phyloP scores from a whole-genome alignment of 1,284 basidiomycete species.

The Phlebopus sp. region DNA sequence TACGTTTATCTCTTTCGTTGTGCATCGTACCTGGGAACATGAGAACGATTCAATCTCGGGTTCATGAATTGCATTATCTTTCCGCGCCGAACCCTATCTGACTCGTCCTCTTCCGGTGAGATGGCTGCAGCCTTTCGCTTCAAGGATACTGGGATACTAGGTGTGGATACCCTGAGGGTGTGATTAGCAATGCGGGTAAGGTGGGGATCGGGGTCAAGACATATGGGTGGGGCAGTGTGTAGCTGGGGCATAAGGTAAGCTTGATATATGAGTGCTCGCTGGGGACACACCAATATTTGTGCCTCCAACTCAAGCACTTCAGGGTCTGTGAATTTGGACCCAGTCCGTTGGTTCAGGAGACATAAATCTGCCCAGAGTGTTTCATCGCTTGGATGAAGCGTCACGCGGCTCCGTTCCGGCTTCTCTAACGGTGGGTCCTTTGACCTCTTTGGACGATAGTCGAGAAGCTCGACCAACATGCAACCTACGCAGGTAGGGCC shows the following conservation, averaged over 20 bases:
- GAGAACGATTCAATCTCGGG: conserved; percentile 48
- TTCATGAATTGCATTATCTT: conserved; percentile 79
- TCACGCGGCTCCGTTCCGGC: conserved; percentile 62
- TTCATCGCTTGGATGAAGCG: conserved; percentile 71
- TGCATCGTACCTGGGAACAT: conserved; percentile 44
- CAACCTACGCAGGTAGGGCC: conserved; percentile 49
- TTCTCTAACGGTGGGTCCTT: conserved; percentile 53
- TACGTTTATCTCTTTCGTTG: conserved; percentile 3
- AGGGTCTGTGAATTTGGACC: conserved; percentile 60
- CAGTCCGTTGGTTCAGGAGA: conserved; percentile 55
- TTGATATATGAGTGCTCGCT: not conserved
- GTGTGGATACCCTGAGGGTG: conserved; percentile 64
- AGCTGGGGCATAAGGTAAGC: conserved; percentile 42
- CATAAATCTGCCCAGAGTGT: conserved; percentile 76
- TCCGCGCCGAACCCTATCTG: conserved; percentile 61
- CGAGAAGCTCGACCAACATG: conserved; percentile 75
- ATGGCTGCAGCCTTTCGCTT: conserved; percentile 72
- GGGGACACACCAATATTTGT: conserved; percentile 55
- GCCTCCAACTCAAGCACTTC: conserved; percentile 72
- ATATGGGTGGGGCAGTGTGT: conserved; percentile 68
- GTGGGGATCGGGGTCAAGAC: conserved; percentile 72
- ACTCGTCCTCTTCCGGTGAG: conserved; percentile 66
- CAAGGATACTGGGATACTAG: conserved; percentile 63
- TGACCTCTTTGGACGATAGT: conserved; percentile 58
- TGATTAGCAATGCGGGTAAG: conserved; percentile 71